Evolutionary conservation across 208 protist species (phyloP).

Genomic region (Leishmania aethiopica): DNA sequence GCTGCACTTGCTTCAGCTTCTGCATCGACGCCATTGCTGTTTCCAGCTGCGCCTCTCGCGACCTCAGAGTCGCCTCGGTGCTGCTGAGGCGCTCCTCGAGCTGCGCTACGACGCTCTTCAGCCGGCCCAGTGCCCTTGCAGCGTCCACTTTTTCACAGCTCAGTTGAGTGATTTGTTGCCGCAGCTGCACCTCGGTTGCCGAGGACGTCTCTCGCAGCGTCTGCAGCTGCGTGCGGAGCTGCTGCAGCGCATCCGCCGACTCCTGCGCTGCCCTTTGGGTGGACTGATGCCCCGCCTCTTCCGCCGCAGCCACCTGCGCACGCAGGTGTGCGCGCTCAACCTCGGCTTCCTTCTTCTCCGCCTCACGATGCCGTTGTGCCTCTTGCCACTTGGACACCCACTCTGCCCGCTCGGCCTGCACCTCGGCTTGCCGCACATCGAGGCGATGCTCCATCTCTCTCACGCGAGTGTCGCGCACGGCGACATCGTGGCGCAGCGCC

Average conservation of each 20-base stretch:
- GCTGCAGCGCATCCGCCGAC: conserved; percentile 13
- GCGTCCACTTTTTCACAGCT: conserved; percentile 13
- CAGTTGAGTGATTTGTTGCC: conserved; percentile 14
- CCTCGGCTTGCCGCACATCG: conserved; percentile 21
- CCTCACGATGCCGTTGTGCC: conserved; percentile 25
- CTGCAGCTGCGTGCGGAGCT: conserved; percentile 28
- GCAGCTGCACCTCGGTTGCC: conserved; percentile 16
- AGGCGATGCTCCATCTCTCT: conserved; percentile 20
- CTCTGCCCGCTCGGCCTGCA: conserved; percentile 31
- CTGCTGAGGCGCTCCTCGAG: conserved; percentile 13
- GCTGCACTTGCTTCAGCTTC: conserved; percentile 12
- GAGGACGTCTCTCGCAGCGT: conserved; percentile 5
- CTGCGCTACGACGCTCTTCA: conserved; percentile 14
- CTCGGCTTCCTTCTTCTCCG: conserved; percentile 13
- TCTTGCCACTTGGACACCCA: conserved; percentile 34
- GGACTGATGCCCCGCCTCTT: conserved; percentile 3
- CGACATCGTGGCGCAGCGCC: conserved; percentile 7
- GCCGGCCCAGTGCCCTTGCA: conserved; percentile 8
- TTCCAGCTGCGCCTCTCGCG: conserved; percentile 16
- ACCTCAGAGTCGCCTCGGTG: conserved; percentile 12
- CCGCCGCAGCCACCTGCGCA: conserved; percentile 4
- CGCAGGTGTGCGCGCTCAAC: conserved; percentile 6
- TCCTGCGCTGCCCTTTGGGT: not conserved
- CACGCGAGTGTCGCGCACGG: conserved; percentile 4
- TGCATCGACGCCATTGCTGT: conserved; percentile 1